phyloP scores from a whole-genome alignment of 2,329 filamentous ascomycete genomes.

The Penicillium sp. region DNA sequence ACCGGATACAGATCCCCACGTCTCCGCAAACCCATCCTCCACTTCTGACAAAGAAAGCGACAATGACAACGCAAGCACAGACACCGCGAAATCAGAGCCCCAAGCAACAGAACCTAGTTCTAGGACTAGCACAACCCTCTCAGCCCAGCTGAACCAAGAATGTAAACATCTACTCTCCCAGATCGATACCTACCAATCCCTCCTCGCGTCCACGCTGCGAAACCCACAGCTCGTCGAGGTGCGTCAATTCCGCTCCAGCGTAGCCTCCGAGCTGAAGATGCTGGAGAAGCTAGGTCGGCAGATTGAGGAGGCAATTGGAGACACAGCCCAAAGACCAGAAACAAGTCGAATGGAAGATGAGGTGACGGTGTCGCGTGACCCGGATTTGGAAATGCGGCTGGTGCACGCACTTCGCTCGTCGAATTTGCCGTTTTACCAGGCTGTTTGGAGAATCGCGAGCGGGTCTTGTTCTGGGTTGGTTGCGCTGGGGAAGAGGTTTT shows the following conservation, averaged over 20 bases:
- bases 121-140: conserved; percentile 22
- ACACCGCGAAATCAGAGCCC: not conserved
- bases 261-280: conserved; percentile 49
- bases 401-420: conserved; percentile 62
- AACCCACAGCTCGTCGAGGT: conserved; percentile 51
- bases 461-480: conserved; percentile 52
- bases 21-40: not conserved
- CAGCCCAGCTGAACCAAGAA: conserved; percentile 35
- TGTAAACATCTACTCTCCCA: conserved; percentile 45
- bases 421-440: conserved; percentile 64
- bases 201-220: conserved; percentile 40
- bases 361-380: conserved; percentile 17
- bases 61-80: conserved; percentile 2
- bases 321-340: not conserved
- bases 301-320: conserved; percentile 16
- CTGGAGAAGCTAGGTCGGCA: conserved; percentile 43
- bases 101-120: not conserved
- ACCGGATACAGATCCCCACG: not conserved
- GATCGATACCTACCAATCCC: conserved; percentile 44
- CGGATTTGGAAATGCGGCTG: conserved; percentile 32
- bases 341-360: conserved; percentile 14
- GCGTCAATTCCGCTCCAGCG: conserved; percentile 48
- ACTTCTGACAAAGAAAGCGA: not conserved
- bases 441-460: conserved; percentile 63
- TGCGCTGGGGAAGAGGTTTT: conserved; percentile 57